phyloP scores from a whole-genome alignment of 495 filamentous ascomycete species.

The Mycothermus thermophilus region DNA sequence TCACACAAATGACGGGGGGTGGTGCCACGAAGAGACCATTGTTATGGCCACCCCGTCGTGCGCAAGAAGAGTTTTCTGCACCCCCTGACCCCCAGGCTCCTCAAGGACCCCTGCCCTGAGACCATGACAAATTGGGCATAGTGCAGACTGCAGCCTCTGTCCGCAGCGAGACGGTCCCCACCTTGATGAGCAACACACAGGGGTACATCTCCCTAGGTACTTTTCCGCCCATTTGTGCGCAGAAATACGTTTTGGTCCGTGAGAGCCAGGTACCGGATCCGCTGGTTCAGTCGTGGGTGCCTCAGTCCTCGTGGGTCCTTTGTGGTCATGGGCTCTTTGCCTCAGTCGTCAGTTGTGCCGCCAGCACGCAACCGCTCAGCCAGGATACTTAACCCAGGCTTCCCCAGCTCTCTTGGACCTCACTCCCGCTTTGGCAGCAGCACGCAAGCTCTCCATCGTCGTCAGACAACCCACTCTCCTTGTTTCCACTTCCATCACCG shows the following conservation, averaged over 20 bases:
- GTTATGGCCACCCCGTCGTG: conserved; percentile 16
- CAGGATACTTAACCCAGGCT: conserved; percentile 20
- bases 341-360: conserved; percentile 4
- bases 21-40: conserved; percentile 24
- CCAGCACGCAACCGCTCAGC: conserved; percentile 12
- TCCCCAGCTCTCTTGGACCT: conserved; percentile 19
- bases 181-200: conserved; percentile 8
- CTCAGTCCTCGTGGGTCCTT: conserved; percentile 21
- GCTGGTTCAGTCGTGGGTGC: conserved; percentile 13
- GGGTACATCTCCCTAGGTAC: conserved; percentile 11
- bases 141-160: conserved; percentile 19
- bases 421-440: conserved; percentile 13
- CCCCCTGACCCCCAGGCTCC: conserved; percentile 8
- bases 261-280: conserved; percentile 12
- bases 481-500: conserved; percentile 9
- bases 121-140: conserved; percentile 17
- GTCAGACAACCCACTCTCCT: conserved; percentile 13
- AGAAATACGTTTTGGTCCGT: conserved; percentile 8
- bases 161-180: conserved; percentile 14
- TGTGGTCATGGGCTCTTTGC: conserved; percentile 25
- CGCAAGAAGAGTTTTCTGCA: conserved; percentile 12
- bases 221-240: conserved; percentile 4
- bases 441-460: conserved; percentile 15
- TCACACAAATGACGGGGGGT: conserved; percentile 18
- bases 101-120: conserved; percentile 12